Percentiles rank a stretch among this genome's conserved stretches.
phyloP scores from a whole-genome alignment of 2,329 filamentous ascomycete genomes.

The Penicillium sp. region DNA sequence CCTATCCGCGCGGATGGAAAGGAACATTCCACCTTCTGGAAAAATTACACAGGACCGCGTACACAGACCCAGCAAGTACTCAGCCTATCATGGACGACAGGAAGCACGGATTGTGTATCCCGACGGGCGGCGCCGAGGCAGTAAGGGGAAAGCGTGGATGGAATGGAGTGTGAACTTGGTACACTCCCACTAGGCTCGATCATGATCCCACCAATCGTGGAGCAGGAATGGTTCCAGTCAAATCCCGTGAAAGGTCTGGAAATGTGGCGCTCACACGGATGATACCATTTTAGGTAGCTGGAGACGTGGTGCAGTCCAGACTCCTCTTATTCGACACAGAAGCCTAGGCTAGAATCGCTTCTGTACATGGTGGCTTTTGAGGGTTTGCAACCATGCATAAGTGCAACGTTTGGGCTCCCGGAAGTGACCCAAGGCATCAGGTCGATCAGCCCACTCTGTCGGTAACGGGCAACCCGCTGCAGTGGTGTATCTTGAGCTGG shows the following conservation, averaged over 20 bases:
- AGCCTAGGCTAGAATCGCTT: background rate
- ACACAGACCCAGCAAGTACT: background rate
- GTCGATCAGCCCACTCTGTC: constrained; percentile 20
- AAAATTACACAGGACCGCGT: constrained; percentile 1
- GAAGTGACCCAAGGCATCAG: constrained; percentile 14
- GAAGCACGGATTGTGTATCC: background rate
- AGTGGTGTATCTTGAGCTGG: constrained; percentile 11
- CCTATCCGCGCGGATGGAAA: background rate
- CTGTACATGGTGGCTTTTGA: background rate
- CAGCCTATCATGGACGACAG: constrained; percentile 1
- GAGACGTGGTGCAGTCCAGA: background rate
- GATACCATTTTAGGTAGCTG: background rate
- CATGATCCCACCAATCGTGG: constrained; percentile 18
- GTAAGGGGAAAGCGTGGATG: constrained; percentile 4
- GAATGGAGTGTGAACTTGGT: constrained; percentile 5
- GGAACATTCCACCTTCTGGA: background rate
- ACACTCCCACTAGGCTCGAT: constrained; percentile 30
- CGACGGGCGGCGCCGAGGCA: constrained; percentile 8
- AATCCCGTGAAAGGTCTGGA: background rate
- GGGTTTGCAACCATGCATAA: background rate
- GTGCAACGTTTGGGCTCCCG: constrained; percentile 7
- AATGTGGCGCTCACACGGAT: constrained; percentile 3
- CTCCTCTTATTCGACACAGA: background rate
- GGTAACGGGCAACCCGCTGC: constrained; percentile 17
- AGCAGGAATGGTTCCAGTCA: background rate